Base-by-base conservation (phyloP, 2,329 filamentous ascomycete genomes). In the Corinectria fuckeliana region DNA sequence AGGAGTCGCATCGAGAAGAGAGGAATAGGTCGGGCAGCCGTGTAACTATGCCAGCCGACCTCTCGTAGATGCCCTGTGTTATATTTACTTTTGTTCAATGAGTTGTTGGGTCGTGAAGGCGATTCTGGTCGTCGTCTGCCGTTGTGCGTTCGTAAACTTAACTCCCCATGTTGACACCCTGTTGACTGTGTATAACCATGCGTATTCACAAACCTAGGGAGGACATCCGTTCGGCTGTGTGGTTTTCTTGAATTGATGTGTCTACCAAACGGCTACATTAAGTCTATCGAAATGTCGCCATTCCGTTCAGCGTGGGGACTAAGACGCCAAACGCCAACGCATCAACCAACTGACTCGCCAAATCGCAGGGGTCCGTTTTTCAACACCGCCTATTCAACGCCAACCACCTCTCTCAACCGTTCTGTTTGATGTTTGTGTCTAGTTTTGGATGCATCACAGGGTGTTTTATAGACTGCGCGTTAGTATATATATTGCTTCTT, bases 21-120 rank as follows among this genome's bases (percentile, higher is more conserved):
- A 32, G 54, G 61, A 60, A 53, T 60, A 59, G 64, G 57, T 63
- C 52, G 58, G 50, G 59, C 56, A 59, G 65, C 66, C 60, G 60
- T 68, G 66, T 68, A 68, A 61, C 61, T 71, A 63, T 71, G 65
- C 69, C 69, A 68, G 64, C 56, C 68, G 69, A 63, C 66, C 56
- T 66, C 58, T 58, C 59, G 62, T 69, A 71, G 67, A 70, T 62
- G 68, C 65, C 64, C 53, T 71, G 67, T 70, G 62, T 71, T 69
- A 70, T 69, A 68, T 67, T 71, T 69, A 61, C 56, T 66, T 63
- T 67, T 63, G 67, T 69, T 68, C 58, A 69, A 69, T 59, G 44
- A 58, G 53, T 34, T 16, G n/a, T 34, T 38, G 36, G 18, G 26
- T 34, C 11, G 34, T 41, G 10, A 28, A 26, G 25, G 28, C 42